A percentile compares a stretch with the other conserved stretches of the same genome.
These are phyloP conservation scores for Nakazawaea wyomingensis DNA, from an alignment of 805 yeast genomes.

Conservation along the genomic window DNA sequence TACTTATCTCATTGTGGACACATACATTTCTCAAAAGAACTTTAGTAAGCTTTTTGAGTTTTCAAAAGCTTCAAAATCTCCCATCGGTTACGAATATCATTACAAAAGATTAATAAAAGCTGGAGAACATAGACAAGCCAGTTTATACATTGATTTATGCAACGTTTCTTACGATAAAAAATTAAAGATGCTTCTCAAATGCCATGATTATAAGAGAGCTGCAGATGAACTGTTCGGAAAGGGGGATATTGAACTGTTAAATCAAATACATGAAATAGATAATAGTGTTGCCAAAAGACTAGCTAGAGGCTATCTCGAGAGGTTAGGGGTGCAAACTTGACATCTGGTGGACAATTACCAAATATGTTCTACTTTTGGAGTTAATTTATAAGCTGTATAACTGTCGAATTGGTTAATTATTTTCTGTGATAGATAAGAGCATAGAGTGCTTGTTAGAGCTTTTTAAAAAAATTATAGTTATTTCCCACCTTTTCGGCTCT, in stretches of 20 bases:
- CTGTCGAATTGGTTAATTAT: no score
- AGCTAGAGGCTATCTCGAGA: constrained; percentile 12
- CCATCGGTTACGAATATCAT: constrained; percentile 68
- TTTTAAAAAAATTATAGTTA: no score
- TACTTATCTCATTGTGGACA: constrained; percentile 48
- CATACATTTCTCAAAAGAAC: constrained; percentile 39
- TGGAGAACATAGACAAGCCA: constrained; percentile 57
- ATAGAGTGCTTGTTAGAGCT: no score
- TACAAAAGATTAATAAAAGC: constrained; percentile 46
- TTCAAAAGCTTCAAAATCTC: constrained; percentile 49
- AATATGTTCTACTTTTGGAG: no score
- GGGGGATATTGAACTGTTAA: constrained; percentile 35
- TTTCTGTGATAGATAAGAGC: no score
- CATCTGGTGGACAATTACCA: neutral
- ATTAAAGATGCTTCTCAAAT: constrained; percentile 45
- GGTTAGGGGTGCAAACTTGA: constrained; percentile 5
- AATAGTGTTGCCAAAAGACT: constrained; percentile 14
- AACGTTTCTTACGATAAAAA: constrained; percentile 39
- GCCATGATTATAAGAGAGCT: constrained; percentile 47
- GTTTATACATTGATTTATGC: constrained; percentile 53
- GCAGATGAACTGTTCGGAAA: constrained; percentile 41
- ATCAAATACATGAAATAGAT: constrained; percentile 21
- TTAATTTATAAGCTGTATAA: no score
- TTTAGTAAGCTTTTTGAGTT: constrained; percentile 54
- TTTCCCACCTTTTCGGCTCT: no score